Conservation (phyloP, 2,329 filamentous ascomycete species). For the Cladosporium sp. region DNA sequence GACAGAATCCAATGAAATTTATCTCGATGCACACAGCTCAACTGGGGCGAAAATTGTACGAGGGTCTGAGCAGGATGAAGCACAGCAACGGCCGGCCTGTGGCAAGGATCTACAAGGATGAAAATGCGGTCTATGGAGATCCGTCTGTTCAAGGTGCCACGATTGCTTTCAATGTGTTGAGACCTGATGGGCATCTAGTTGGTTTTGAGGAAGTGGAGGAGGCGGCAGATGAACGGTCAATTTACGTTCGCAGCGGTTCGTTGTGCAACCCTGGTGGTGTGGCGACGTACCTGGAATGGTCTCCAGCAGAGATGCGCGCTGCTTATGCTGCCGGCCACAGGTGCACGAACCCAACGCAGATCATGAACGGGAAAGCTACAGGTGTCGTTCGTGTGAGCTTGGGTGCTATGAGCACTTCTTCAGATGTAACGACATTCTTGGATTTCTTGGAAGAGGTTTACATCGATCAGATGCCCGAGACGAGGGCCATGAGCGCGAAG, state of each 20-base stretch:
- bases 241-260: conserved; percentile 59
- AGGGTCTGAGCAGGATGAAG: conserved; percentile 44
- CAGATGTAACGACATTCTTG: conserved; percentile 61
- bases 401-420: conserved; percentile 57
- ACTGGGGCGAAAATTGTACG: conserved; percentile 49
- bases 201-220: conserved; percentile 58
- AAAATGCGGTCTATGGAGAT: conserved; percentile 47
- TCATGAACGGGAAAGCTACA: conserved; percentile 53
- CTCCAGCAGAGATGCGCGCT: conserved; percentile 51
- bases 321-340: conserved; percentile 55
- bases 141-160: conserved; percentile 55
- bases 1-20: conserved; percentile 53
- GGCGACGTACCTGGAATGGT: conserved; percentile 45
- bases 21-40: conserved; percentile 56
- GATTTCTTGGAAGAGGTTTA: conserved; percentile 31
- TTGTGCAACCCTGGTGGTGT: conserved; percentile 53
- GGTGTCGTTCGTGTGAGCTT: conserved; percentile 60
- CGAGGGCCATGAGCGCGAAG: background rate
- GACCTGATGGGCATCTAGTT: conserved; percentile 50
- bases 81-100: conserved; percentile 53
- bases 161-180: conserved; percentile 59
- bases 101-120: conserved; percentile 54
- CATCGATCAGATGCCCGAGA: conserved; percentile 15
- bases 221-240: conserved; percentile 50
- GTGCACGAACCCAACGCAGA: conserved; percentile 51